Base-by-base conservation (phyloP, 768 basidiomycete species). In the Rhodotorula taiwanensis region DNA sequence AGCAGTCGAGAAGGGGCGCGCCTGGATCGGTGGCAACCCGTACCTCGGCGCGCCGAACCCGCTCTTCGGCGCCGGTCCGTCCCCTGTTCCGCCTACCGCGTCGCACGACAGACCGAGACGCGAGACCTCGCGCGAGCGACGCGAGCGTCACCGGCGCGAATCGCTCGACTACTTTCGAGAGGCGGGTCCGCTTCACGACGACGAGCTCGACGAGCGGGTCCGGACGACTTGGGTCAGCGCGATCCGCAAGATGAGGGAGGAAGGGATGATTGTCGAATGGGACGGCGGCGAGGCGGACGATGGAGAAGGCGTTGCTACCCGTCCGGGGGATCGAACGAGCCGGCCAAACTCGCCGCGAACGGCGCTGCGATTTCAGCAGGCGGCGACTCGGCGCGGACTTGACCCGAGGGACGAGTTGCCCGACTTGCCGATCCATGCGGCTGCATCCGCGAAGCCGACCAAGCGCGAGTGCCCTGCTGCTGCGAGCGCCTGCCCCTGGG, bases 171-270 rank as follows among this genome's bases (percentile, higher is more conserved):
- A n/a, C n/a, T n/a, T 39, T 4, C 7, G 27, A 28, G 41, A 21
- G 3, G 39, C 43, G 7, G 45, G 39, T 9, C 53, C 53, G 60
- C 33, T 63, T 23, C 4, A 7, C 4, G 64, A 43, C 18, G 45
- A 15, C 18, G 47, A 41, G 25, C 49, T 65, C 16, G 54, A 60
- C 2, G 33, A 43, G n/a, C 58, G n/a, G 36, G 39, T 52, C 18
- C 44, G 25, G 23, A 28, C 25, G 34, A 50, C 51, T 5, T 65
- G 64, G 64, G 34, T 51, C 8, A 58, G 56, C 7, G 64, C 58
- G 55, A 21, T 65, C 6, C 25, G 64, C 28, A 23, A 15, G 7
- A 52, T 60, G 64, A 23, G 54, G 5, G 34, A 14, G 34, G 41
- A 48, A 3, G 64, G 64, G 10, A 45, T 41, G 43, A 25, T 60